phyloP scores from a whole-genome alignment of 2,329 filamentous ascomycete species.

The Colletotrichum caudatum region DNA sequence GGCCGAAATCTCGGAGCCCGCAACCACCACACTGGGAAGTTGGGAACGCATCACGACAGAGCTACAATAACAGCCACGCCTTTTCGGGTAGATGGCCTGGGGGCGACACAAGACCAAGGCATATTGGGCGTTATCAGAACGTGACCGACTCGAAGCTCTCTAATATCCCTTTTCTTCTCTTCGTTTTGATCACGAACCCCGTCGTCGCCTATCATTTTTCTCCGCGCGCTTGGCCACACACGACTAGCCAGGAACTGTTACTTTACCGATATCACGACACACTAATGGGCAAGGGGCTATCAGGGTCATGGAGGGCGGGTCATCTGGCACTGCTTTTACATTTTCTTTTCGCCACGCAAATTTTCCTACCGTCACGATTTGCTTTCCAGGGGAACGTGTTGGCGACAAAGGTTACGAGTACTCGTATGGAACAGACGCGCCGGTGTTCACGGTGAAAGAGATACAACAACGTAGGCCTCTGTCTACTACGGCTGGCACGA shows the following conservation, averaged over 20 bases:
- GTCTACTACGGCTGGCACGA: neutral
- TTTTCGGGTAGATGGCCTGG: neutral
- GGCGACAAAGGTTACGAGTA: conserved; percentile 11
- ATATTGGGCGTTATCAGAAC: neutral
- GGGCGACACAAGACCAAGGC: too few species aligned
- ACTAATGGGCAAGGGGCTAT: conserved; percentile 25
- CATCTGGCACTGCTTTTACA: neutral
- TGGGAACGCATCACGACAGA: neutral
- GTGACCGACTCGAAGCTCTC: neutral
- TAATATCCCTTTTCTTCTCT: neutral
- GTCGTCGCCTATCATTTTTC: conserved; percentile 1
- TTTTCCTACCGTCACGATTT: conserved; percentile 1
- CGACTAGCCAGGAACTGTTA: neutral
- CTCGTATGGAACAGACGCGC: conserved; percentile 8
- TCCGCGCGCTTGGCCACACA: neutral
- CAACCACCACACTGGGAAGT: neutral
- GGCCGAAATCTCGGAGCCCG: neutral
- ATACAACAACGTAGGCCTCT: neutral
- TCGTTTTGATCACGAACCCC: neutral
- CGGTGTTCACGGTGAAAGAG: conserved; percentile 19
- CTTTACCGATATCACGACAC: conserved; percentile 21
- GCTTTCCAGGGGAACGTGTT: neutral
- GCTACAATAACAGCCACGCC: neutral
- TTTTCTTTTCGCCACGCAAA: neutral
- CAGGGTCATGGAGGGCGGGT: conserved; percentile 20